Conservation (phyloP, 257 asterid genomes). For the Nicotiana obtusifolia region DNA sequence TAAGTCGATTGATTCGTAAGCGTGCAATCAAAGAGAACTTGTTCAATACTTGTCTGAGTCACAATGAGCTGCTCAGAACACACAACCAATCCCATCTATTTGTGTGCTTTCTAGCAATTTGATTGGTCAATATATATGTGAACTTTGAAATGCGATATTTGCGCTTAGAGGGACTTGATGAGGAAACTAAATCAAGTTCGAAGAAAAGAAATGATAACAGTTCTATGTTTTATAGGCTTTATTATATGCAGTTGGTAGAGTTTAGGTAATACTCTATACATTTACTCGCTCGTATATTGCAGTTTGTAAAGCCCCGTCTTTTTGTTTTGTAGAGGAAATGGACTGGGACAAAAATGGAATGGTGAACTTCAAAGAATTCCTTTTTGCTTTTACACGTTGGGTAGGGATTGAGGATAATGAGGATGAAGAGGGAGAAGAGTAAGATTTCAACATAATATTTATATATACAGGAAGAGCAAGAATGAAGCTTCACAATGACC, state of each 20-base stretch:
- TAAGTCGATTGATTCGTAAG: not conserved
- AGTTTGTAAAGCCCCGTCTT: not conserved
- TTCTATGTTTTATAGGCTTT: no score
- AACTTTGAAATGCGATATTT: not conserved
- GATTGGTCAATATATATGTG: not conserved
- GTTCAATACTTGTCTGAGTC: not conserved
- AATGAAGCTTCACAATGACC: conserved; percentile 1
- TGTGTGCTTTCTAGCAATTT: not conserved
- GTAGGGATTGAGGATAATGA: conserved; percentile 74
- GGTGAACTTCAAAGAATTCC: conserved; percentile 87
- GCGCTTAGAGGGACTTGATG: not conserved
- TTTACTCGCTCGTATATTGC: not conserved
- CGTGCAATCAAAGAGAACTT: not conserved
- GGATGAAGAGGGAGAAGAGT: conserved; percentile 42
- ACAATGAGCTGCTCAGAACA: not conserved
- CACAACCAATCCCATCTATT: not conserved
- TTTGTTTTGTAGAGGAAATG: conserved; percentile 75
- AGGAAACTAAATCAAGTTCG: not conserved
- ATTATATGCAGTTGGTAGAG: no score
- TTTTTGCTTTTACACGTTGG: conserved; percentile 87
- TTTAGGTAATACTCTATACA: not conserved
- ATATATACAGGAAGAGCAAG: not conserved
- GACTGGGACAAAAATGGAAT: conserved; percentile 93
- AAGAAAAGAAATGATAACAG: no score
- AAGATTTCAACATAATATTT: not conserved